Conservation (phyloP, 1,139 yeast species). For the Saccharomyces pastorianus region DNA sequence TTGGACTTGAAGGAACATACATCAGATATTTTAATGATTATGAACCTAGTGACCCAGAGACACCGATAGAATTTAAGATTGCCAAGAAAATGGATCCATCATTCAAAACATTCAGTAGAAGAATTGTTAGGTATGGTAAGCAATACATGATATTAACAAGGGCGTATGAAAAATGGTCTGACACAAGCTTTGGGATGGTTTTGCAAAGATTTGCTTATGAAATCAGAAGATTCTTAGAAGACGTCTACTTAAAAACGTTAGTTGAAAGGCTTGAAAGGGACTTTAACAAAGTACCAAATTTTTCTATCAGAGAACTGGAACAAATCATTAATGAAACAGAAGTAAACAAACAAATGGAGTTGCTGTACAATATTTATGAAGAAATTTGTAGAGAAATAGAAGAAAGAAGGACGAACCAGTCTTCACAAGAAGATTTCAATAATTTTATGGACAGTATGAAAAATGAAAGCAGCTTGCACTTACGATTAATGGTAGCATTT, state of each 20-base stretch:
- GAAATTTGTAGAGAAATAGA: constrained; percentile 22
- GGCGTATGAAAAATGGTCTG: constrained; percentile 53
- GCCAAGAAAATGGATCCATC: constrained; percentile 69
- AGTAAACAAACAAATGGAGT: constrained; percentile 19
- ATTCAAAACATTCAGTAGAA: constrained; percentile 61
- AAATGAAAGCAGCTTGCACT: constrained; percentile 19
- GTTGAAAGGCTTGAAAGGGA: constrained; percentile 48
- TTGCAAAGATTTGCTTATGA: constrained; percentile 65
- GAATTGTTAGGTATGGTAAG: constrained; percentile 55
- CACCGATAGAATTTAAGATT: constrained; percentile 57
- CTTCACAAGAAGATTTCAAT: constrained; percentile 26
- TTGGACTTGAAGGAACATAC: constrained; percentile 76
- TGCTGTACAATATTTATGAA: constrained; percentile 20
- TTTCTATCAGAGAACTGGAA: constrained; percentile 44
- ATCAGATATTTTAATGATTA: constrained; percentile 60
- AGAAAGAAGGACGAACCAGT: constrained; percentile 22
- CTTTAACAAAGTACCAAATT: constrained; percentile 38
- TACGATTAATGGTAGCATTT: constrained; percentile 20
- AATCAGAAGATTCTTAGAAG: constrained; percentile 42
- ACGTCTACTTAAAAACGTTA: constrained; percentile 39
- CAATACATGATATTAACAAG: constrained; percentile 46
- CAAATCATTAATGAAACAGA: constrained; percentile 30
- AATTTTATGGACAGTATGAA: constrained; percentile 30
- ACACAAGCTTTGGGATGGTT: constrained; percentile 55
- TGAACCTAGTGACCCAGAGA: constrained; percentile 34